A percentile compares a stretch with the other conserved stretches of the same genome.
Evolutionary conservation across 257 asterid genomes (phyloP).

Genomic region (Coffea canephora): DNA sequence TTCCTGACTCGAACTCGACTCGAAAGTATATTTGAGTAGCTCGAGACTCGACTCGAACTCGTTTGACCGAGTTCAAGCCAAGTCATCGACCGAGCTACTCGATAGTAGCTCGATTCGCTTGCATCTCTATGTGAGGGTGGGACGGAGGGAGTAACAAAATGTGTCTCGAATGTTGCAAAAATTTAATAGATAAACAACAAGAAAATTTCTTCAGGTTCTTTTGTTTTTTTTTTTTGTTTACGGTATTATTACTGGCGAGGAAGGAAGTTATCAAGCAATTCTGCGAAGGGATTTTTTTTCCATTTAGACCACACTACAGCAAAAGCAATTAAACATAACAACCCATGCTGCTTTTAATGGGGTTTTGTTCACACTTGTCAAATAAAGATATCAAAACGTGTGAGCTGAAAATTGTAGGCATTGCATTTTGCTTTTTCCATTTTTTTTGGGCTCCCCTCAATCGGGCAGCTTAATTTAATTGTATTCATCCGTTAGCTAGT

Average conservation of each 20-base stretch:
- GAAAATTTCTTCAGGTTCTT: no score
- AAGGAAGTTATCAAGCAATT: not conserved
- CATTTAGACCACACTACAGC: not conserved
- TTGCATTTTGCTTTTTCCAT: not conserved
- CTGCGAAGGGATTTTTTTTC: not conserved
- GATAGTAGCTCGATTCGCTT: no score
- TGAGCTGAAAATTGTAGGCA: not conserved
- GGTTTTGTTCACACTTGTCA: not conserved
- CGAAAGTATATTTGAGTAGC: no score
- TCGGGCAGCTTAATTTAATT: not conserved
- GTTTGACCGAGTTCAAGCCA: no score
- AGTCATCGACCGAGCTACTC: no score
- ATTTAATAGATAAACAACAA: no score
- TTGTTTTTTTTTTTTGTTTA: not conserved
- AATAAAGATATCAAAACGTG: not conserved
- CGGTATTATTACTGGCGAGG: not conserved
- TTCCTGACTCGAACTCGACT: no score
- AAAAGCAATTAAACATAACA: not conserved
- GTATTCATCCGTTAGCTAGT: not conserved
- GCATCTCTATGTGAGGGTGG: no score
- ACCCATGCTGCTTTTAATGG: not conserved
- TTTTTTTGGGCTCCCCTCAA: not conserved
- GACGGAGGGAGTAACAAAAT: no score
- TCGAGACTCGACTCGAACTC: no score
- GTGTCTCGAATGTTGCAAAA: no score